Percentiles rank a stretch among this genome's conserved stretches.
phyloP scores from a whole-genome alignment of 495 filamentous ascomycete genomes.

The Penicillium herquei region DNA sequence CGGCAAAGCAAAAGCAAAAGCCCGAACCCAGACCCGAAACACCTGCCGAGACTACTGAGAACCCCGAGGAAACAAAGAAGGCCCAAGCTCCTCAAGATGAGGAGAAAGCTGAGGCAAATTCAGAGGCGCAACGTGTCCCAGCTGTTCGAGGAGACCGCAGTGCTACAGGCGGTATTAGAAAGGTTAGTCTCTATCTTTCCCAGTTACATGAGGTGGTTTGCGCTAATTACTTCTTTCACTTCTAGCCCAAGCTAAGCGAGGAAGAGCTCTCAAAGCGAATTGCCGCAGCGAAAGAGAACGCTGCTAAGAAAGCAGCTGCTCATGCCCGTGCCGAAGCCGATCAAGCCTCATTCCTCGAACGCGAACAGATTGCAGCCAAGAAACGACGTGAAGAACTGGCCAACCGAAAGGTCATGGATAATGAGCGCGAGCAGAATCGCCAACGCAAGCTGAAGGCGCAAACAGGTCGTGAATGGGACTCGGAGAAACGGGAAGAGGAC shows the following conservation, averaged over 20 bases:
- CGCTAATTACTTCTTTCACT: constrained; percentile 10
- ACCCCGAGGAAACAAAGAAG: constrained; percentile 20
- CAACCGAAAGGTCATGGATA: constrained; percentile 60
- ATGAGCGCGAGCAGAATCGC: constrained; percentile 70
- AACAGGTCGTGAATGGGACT: constrained; percentile 73
- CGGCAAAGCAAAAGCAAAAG: constrained; percentile 6
- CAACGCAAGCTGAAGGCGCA: constrained; percentile 66
- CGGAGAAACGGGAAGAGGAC: constrained; percentile 66
- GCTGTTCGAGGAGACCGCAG: constrained; percentile 68
- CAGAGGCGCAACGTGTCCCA: constrained; percentile 37
- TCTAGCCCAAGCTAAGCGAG: constrained; percentile 65
- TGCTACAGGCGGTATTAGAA: constrained; percentile 62
- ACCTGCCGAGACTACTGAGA: constrained; percentile 13
- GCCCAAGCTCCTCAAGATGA: constrained; percentile 18
- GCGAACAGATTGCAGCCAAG: constrained; percentile 56
- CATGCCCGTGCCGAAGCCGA: constrained; percentile 69
- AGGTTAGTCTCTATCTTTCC: constrained; percentile 30
- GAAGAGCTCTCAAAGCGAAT: constrained; percentile 62
- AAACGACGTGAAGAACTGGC: constrained; percentile 55
- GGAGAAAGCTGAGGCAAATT: constrained; percentile 20
- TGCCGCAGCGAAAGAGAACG: constrained; percentile 57
- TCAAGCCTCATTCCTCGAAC: constrained; percentile 62
- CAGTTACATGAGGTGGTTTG: background rate
- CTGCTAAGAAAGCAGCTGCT: constrained; percentile 55
- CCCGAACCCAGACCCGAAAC: constrained; percentile 14